Conservation (phyloP, 768 basidiomycete genomes). For the Suillus ampliporus region DNA sequence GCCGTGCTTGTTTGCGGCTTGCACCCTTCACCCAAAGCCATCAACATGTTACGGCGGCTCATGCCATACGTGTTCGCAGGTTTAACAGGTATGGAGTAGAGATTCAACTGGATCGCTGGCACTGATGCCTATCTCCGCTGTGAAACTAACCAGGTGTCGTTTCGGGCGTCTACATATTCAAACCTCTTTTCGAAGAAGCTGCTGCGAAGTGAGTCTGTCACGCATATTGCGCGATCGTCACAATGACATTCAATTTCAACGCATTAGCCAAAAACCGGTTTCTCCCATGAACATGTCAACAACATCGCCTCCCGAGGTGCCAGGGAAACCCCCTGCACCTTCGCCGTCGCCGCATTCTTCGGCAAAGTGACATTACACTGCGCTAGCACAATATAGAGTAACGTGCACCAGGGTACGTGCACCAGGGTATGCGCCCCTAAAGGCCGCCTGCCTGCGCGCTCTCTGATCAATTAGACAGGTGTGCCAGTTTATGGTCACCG, state of each 20-base stretch:
- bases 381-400: neutral
- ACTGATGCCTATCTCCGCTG: conserved; percentile 3
- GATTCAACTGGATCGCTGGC: conserved; percentile 9
- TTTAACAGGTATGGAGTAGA: conserved; percentile 51
- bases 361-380: conserved; percentile 8
- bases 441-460: neutral
- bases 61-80: conserved; percentile 61
- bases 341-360: conserved; percentile 9
- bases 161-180: conserved; percentile 73
- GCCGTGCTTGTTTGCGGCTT: conserved; percentile 2
- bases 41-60: conserved; percentile 46
- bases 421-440: conserved; percentile 12
- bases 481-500: neutral
- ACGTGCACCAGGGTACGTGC: conserved; percentile 8
- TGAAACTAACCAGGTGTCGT: conserved; percentile 50
- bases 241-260: neutral
- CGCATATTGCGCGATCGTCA: neutral
- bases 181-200: conserved; percentile 46
- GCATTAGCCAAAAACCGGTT: neutral
- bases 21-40: conserved; percentile 1
- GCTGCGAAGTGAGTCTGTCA: conserved; percentile 21
- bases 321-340: conserved; percentile 6
- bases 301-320: conserved; percentile 1
- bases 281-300: neutral
- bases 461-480: conserved; percentile 2